Evolutionary conservation across 305 asterid species (phyloP).

Genomic region (Fraxinus baroniana): DNA sequence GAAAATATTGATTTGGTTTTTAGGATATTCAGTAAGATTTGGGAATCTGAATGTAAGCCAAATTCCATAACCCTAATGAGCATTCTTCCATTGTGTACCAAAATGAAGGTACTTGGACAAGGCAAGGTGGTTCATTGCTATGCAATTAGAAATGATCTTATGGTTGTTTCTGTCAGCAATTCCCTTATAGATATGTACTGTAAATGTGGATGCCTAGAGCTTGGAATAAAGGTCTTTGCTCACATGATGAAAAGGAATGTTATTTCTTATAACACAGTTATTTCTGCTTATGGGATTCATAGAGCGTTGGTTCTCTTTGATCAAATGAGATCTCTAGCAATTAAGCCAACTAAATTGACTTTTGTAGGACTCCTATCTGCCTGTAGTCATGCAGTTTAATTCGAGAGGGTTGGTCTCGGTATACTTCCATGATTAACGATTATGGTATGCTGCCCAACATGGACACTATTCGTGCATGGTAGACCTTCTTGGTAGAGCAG

Average conservation of each 20-base stretch:
- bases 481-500: conserved; percentile 45
- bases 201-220: conserved; percentile 35
- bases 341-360: conserved; percentile 31
- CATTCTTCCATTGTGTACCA: conserved; percentile 39
- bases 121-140: conserved; percentile 41
- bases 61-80: conserved; percentile 34
- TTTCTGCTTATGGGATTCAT: conserved; percentile 40
- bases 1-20: conserved; percentile 28
- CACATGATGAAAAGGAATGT: conserved; percentile 32
- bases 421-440: conserved; percentile 29
- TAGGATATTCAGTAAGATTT: conserved; percentile 26
- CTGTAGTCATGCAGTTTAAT: conserved; percentile 42
- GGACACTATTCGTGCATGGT: conserved; percentile 51
- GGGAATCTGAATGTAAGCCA: conserved; percentile 29
- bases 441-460: conserved; percentile 30
- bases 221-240: conserved; percentile 36
- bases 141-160: conserved; percentile 25
- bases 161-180: conserved; percentile 27
- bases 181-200: conserved; percentile 39
- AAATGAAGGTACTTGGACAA: conserved; percentile 35
- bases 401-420: conserved; percentile 29
- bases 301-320: conserved; percentile 40
- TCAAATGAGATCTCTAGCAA: conserved; percentile 25
- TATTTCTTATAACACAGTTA: conserved; percentile 35
- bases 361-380: conserved; percentile 39